These are phyloP conservation scores for Cylindrotheca closterium DNA, from an alignment of 108 stramenopile species.

Conservation along the genomic window DNA sequence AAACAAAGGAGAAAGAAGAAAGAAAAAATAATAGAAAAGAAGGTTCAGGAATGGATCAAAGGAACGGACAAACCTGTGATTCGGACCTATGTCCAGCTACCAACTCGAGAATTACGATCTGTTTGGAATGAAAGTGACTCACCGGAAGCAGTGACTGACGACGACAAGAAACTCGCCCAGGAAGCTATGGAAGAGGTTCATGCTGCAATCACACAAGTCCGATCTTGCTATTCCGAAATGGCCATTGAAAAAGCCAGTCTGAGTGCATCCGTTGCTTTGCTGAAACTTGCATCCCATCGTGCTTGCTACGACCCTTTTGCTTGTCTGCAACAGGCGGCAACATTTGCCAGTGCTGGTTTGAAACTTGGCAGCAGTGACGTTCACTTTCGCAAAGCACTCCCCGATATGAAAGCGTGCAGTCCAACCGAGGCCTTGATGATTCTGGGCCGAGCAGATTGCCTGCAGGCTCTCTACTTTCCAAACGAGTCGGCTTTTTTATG, in stretches of 20 bases:
- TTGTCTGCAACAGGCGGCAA: slow-evolving; percentile 79
- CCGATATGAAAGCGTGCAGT: slow-evolving; percentile 40
- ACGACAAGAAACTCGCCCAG: slow-evolving; percentile 3
- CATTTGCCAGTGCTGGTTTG: slow-evolving; percentile 70
- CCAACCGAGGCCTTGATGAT: slow-evolving; percentile 70
- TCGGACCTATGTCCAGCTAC: slow-evolving; percentile 19
- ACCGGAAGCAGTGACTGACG: neutral
- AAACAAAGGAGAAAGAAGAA: neutral
- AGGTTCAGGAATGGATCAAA: slow-evolving; percentile 22
- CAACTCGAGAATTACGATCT: slow-evolving; percentile 11
- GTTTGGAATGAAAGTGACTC: slow-evolving; percentile 6
- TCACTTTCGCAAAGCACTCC: slow-evolving; percentile 57
- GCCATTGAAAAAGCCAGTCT: slow-evolving; percentile 67
- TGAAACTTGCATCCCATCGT: slow-evolving; percentile 51
- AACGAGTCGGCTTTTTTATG: slow-evolving; percentile 80
- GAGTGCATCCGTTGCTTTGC: slow-evolving; percentile 56
- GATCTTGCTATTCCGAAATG: slow-evolving; percentile 56
- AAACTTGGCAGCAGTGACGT: slow-evolving; percentile 73
- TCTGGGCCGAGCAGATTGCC: slow-evolving; percentile 80
- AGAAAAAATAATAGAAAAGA: slow-evolving; percentile 9
- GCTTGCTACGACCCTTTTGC: slow-evolving; percentile 72
- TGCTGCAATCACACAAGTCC: slow-evolving; percentile 41
- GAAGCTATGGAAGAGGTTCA: slow-evolving; percentile 55
- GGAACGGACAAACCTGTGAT: slow-evolving; percentile 15
- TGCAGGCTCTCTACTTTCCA: slow-evolving; percentile 74